These are phyloP conservation scores for Phaeolepiota aurea DNA, from an alignment of 768 basidiomycete genomes.

Conservation along the genomic window DNA sequence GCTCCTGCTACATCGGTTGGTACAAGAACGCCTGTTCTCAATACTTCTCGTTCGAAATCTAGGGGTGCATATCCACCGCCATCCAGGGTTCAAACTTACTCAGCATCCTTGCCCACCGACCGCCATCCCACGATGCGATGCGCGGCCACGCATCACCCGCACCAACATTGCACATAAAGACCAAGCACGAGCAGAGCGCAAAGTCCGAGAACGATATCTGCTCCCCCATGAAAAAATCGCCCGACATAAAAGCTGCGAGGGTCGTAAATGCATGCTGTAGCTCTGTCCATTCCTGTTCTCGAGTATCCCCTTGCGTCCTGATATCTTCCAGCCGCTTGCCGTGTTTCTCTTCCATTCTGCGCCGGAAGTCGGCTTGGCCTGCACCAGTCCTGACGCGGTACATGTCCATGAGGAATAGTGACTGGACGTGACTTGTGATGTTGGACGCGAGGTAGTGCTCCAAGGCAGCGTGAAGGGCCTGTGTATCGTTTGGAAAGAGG, in stretches of 20 bases:
- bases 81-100: slow-evolving; percentile 13
- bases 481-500: slow-evolving; percentile 5
- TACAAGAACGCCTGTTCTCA: too few species aligned
- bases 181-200: slow-evolving; percentile 14
- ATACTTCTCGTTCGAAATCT: too few species aligned
- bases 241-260: slow-evolving; percentile 4
- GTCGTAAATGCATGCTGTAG: background rate
- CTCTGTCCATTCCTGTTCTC: background rate
- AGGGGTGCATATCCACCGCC: slow-evolving; percentile 7
- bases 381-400: background rate
- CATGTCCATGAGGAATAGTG: background rate
- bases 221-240: slow-evolving; percentile 13
- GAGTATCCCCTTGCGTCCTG: background rate
- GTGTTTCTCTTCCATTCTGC: background rate
- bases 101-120: slow-evolving; percentile 16
- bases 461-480: slow-evolving; percentile 15
- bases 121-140: slow-evolving; percentile 16
- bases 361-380: background rate
- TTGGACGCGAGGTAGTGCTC: slow-evolving; percentile 5
- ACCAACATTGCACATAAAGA: slow-evolving; percentile 14
- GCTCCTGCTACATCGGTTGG: too few species aligned
- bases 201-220: slow-evolving; percentile 17
- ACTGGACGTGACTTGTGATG: background rate
- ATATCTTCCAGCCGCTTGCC: background rate
- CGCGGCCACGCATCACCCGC: slow-evolving; percentile 17